phyloP scores from a whole-genome alignment of 2,329 filamentous ascomycete species.

The Penicillium sp. region DNA sequence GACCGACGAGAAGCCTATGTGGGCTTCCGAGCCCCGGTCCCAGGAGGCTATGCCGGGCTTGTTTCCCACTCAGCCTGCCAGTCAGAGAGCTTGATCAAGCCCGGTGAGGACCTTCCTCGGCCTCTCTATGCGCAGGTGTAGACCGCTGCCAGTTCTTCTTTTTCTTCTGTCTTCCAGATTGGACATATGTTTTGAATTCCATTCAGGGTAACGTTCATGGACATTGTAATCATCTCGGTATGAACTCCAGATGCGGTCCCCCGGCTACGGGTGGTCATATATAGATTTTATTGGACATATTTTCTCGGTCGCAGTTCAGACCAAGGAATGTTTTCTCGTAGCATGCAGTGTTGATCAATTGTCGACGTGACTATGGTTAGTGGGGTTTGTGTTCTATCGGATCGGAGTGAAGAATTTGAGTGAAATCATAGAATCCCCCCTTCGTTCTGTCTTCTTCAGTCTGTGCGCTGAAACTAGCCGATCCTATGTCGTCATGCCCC shows the following conservation, averaged over 20 bases:
- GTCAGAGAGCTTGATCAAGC: conserved; percentile 29
- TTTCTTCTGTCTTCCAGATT: not conserved
- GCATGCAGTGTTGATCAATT: not conserved
- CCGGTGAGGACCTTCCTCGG: conserved; percentile 37
- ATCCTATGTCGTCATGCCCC: conserved; percentile 2
- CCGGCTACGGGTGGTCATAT: not conserved
- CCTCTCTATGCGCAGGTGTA: conserved; percentile 41
- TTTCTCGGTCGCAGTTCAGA: not conserved
- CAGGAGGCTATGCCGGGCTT: conserved; percentile 27
- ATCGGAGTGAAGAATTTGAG: not conserved
- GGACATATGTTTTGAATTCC: not conserved
- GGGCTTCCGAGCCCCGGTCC: conserved; percentile 53
- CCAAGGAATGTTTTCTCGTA: not conserved
- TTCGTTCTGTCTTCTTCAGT: not conserved
- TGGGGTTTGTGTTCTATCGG: not conserved
- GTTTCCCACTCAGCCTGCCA: conserved; percentile 30
- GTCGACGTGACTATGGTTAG: not conserved
- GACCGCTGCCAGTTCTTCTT: not conserved
- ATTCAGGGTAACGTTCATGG: not conserved
- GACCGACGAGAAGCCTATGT: conserved; percentile 79
- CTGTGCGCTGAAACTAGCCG: conserved; percentile 1
- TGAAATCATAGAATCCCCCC: not conserved
- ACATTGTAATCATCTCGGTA: not conserved
- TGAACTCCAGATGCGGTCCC: not conserved
- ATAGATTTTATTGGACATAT: conserved; percentile 10